phyloP scores from a whole-genome alignment of 2,329 filamentous ascomycete genomes.

The Diaporthe sp. region DNA sequence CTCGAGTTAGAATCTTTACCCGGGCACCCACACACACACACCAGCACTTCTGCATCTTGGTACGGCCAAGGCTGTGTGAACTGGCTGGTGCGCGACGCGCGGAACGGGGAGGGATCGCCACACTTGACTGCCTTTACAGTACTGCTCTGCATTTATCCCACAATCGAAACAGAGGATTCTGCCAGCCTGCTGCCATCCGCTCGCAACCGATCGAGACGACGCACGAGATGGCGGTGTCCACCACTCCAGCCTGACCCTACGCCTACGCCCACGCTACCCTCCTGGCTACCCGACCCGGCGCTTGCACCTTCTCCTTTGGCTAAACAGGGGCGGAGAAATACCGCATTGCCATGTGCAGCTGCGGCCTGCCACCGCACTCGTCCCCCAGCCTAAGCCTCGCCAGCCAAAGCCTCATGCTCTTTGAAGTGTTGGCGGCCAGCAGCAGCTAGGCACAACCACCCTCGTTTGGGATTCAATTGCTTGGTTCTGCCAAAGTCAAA shows the following conservation, averaged over 20 bases:
- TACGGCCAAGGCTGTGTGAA: not conserved
- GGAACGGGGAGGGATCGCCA: not conserved
- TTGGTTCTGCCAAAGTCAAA: conserved; percentile 12
- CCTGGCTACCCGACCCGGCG: not conserved
- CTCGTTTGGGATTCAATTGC: not conserved
- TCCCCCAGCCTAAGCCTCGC: not conserved
- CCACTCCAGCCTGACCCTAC: not conserved
- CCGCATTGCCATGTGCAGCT: not conserved
- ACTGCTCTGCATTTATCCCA: not conserved
- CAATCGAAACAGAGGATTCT: not conserved
- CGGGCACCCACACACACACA: conserved; percentile 18
- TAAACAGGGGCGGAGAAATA: conserved; percentile 7
- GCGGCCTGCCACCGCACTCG: not conserved
- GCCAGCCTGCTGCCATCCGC: conserved; percentile 6
- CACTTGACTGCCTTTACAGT: not conserved
- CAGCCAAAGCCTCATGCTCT: not conserved
- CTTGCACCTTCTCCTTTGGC: conserved; percentile 20
- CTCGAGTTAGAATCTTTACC: conserved; percentile 18
- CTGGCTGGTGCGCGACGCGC: conserved; percentile 6
- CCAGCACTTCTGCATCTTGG: not conserved
- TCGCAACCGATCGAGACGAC: not conserved
- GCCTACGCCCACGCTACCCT: no score
- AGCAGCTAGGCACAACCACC: not conserved
- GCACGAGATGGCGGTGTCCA: conserved; percentile 21
- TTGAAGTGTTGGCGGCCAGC: not conserved